Evolutionary conservation across 768 basidiomycete species (phyloP).

Genomic region (Tricholoma terreum): DNA sequence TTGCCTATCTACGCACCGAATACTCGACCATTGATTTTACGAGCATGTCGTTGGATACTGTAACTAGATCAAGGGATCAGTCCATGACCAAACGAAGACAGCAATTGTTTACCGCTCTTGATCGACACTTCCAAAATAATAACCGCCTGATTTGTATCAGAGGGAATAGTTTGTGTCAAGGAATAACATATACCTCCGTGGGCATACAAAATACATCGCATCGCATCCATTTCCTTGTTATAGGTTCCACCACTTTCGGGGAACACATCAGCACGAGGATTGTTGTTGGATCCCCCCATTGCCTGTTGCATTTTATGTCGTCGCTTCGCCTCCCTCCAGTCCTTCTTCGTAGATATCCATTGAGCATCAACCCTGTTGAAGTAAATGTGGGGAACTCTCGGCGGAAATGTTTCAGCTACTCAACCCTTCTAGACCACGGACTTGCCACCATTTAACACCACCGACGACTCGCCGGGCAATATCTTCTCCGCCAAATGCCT

Average conservation of each 20-base stretch:
- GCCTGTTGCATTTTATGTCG: constrained; percentile 47
- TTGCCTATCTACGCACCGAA: constrained; percentile 49
- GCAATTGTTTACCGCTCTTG: constrained; percentile 54
- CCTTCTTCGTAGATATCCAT: constrained; percentile 85
- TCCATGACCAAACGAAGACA: not conserved
- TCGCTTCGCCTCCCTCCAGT: constrained; percentile 69
- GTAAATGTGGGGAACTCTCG: constrained; percentile 7
- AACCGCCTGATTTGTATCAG: constrained; percentile 51
- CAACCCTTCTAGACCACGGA: constrained; percentile 77
- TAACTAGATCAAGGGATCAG: constrained; percentile 39
- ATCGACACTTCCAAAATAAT: constrained; percentile 79
- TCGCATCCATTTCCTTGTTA: constrained; percentile 73
- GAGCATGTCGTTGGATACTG: constrained; percentile 78
- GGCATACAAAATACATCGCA: constrained; percentile 80
- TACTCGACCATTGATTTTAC: constrained; percentile 90
- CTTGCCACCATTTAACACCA: constrained; percentile 98
- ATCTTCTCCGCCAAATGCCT: constrained; percentile 83
- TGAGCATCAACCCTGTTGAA: constrained; percentile 70
- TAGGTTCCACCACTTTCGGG: constrained; percentile 31
- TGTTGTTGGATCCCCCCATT: constrained; percentile 19
- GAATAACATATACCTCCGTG: constrained; percentile 59
- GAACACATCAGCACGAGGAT: constrained; percentile 4
- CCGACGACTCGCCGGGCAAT: constrained; percentile 70
- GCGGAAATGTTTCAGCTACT: constrained; percentile 11
- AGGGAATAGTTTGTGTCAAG: not conserved